phyloP scores from a whole-genome alignment of 2,329 filamentous ascomycete genomes.

The Mollisiaceae sp. region DNA sequence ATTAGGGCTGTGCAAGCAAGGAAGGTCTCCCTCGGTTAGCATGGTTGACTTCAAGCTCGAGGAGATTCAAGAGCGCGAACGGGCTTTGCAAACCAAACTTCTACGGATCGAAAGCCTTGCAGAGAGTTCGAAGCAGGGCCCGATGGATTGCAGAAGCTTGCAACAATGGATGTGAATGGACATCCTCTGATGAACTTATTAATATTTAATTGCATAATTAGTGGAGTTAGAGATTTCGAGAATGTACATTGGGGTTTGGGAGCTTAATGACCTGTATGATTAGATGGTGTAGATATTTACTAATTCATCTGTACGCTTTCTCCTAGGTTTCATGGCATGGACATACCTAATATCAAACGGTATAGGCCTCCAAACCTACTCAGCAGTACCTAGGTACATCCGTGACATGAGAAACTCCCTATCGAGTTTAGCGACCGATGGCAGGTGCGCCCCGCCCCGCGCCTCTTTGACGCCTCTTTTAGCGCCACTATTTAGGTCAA shows the following conservation, averaged over 20 bases:
- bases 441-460: background rate
- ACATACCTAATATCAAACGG: background rate
- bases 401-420: background rate
- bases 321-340: background rate
- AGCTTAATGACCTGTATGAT: background rate
- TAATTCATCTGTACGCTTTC: background rate
- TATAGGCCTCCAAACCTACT: too few species aligned
- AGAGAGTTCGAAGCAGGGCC: slow-evolving; percentile 22
- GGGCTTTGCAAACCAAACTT: slow-evolving; percentile 20
- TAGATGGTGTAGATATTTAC: background rate
- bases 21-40: slow-evolving; percentile 15
- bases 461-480: background rate
- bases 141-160: slow-evolving; percentile 13
- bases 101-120: slow-evolving; percentile 20
- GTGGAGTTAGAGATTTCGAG: background rate
- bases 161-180: slow-evolving; percentile 17
- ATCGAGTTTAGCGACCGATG: background rate
- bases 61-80: slow-evolving; percentile 22
- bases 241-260: background rate
- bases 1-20: slow-evolving; percentile 21
- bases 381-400: too few species aligned
- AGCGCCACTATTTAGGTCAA: background rate
- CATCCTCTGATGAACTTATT: background rate
- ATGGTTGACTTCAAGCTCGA: slow-evolving; percentile 26
- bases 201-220: background rate